Evolutionary conservation across 1,139 yeast species (phyloP).

Genomic region (Meyerozyma athensensis): DNA sequence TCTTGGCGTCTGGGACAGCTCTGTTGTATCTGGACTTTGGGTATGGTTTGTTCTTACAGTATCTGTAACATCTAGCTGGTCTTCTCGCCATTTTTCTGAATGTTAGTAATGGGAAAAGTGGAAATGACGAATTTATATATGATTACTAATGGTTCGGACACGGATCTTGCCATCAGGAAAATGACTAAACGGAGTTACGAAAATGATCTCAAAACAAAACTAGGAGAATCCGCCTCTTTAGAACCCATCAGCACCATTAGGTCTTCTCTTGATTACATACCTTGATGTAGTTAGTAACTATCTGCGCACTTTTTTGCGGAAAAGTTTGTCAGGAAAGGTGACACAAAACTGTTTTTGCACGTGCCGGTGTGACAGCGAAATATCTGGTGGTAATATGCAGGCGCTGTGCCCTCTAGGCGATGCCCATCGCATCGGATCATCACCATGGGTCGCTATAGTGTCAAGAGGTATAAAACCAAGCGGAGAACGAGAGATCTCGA

Average conservation of each 20-base stretch:
- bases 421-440: constrained; percentile 7
- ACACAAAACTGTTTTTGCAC: constrained; percentile 4
- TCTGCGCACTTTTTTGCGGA: not conserved
- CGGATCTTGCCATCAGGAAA: not conserved
- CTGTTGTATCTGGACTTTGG: constrained; percentile 99
- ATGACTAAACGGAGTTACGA: not conserved
- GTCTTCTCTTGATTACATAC: not conserved
- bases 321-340: not conserved
- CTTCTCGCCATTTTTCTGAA: constrained; percentile 94
- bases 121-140: constrained; percentile 5
- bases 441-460: constrained; percentile 81
- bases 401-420: not conserved
- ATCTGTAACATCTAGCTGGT: constrained; percentile 99
- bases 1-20: constrained; percentile 99
- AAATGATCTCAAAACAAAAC: too few relatives aligned
- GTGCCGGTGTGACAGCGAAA: constrained; percentile 4
- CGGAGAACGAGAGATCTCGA: constrained; percentile 85
- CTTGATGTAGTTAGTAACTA: constrained; percentile 3
- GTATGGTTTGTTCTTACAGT: constrained; percentile 99
- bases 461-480: constrained; percentile 68
- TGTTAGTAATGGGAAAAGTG: constrained; percentile 25
- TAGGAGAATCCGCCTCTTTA: too few relatives aligned
- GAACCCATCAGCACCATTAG: not conserved
- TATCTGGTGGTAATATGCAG: not conserved
- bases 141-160: constrained; percentile 5